Base-by-base conservation (phyloP, 2,329 filamentous ascomycete genomes). In the Monilinia fructigena region DNA sequence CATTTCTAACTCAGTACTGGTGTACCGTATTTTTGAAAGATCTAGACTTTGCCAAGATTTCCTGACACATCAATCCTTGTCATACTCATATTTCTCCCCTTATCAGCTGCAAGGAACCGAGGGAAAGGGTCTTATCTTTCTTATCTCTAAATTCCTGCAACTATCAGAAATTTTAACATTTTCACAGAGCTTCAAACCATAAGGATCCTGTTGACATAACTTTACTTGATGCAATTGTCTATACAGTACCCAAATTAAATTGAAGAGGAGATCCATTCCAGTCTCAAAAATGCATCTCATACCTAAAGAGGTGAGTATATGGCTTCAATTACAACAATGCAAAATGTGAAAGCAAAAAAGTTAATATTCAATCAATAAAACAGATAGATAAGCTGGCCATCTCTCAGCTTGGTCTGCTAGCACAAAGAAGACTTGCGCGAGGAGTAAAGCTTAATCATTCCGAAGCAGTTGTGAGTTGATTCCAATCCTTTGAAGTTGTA, bases 341-440 rank as follows among this genome's bases (percentile, higher is more conserved):
- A 50, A 16, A n/a, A n/a, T 12, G 12, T 18, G 16, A 35, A 50
- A 50, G 58, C 14, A 47, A 47, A 35, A 45, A 52, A 66, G 66
- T 31, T 55, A 28, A 48, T 28, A 12, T 31, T 42, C 16, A 48
- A 53, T 45, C 38, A 20, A 23, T 2, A 35, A 66, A 55, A 26
- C 71, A 98, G 94, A 85, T 98, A 76, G 94, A 98, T 83, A 98
- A 98, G 87, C 91, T 98, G 79, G 85, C 90, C 77, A 94, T 96
- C 76, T 91, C 93, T 65, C 92, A 97, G 79, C 82, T 96, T 69
- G 94, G 94, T 73, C 85, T 90, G 72, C 85, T 97, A 59, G 94
- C 94, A 65, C 94, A 98, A 81, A 86, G 89, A 70, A 87, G 94
- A 68, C 87, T 98, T 71, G 94, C 94, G 42, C 84, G 94, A 74